Evolutionary conservation across 2,329 filamentous ascomycete genomes (phyloP), one percentile per base, ranked within the genome.

Genomic region (Bipolaris oryzae): DNA sequence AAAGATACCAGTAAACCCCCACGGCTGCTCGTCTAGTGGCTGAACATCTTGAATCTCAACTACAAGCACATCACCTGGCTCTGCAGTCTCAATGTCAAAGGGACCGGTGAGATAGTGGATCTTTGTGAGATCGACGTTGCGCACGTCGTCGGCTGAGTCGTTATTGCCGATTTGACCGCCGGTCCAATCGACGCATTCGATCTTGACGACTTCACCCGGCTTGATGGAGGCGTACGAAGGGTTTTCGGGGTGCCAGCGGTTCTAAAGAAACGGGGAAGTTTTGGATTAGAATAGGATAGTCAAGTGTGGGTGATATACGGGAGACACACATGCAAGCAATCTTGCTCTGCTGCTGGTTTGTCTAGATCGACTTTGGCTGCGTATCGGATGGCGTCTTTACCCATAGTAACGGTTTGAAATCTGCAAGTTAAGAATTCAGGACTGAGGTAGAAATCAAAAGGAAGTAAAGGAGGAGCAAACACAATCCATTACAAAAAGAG

Each of bases 21-120:
- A 96, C 0, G 92, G 92, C 55, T 89, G 86, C 28, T 95, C 87
- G 60, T 94, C 83, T 63, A 96, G 87, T 0, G 93, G 93, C 78
- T 97, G 92, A 0, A 96, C 91, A 69, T 97, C 93, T 75, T 94
- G 92, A 63, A 96, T 96, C 74, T 96, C 92, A 7, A 96, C 90
- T 0, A 96, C 79, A 0, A 96, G 82, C 1, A 96, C 81, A 71
- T 96, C 93, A 0, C 93, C 93, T 0, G 92, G 92, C 74, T 93
- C 86, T 0, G 92, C 92, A 1, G 86, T 88, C 71, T 93, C 89
- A 54, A 97, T 84, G 51, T 96, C 90, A 63, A 96, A 96, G 0
- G 93, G 93, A 0, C 93, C 93, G 0, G 89, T 93, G 5, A 97
- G 84, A 74, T 96, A 96, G 76, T 97, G 93, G 44, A 96, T 85